Evolutionary conservation across 2,329 filamentous ascomycete genomes (phyloP), one percentile per base, ranked within the genome.

Genomic region (Colletotrichum ledebouriae): DNA sequence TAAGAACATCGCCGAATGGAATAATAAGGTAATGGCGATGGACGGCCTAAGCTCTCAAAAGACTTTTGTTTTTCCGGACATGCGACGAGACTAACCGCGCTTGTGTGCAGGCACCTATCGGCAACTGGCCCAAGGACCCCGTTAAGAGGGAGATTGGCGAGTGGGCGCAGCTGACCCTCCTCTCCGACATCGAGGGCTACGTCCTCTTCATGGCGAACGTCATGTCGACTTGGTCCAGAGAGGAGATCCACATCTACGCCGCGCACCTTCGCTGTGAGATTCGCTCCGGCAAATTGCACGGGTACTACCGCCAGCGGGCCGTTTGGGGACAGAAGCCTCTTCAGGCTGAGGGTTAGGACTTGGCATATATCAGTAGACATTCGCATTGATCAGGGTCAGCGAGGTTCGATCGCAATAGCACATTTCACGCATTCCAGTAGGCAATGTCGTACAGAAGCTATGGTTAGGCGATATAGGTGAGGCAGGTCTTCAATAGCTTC

Each of bases 61-160:
- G 4, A 2, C 4, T 22, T 22, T 22, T 4, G 2, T 22, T 22
- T 22, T 22, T 22, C 17, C 17, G 22, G 22, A 22, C 22, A 22
- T 2, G 22, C 22, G 22, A 22, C 22, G 25, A 29, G 25, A 29
- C 25, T 6, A 4, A 29, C 3, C 25, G 4, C 25, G 22, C 22
- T 2, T 29, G 4, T 4, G 3, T 2, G 7, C 15, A 68, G 61
- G 65, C 65, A 63, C 81, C 80, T 0, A 72, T 81, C 11, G 80
- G 80, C 3, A 70, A 73, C 6, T 85, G 83, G 83, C 74, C 82
- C 1, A 79, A 77, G 57, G 78, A 82, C 17, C 70, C 74, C 0
- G 73, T 73, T 11, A 71, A 73, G 7, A 78, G 78, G 60, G 76
- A 81, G 67, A 76, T 82, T 13, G 81, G 82, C 0, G 71, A 75